Evolutionary conservation across 2,329 filamentous ascomycete genomes (phyloP).

Genomic region (Alternaria viburni): DNA sequence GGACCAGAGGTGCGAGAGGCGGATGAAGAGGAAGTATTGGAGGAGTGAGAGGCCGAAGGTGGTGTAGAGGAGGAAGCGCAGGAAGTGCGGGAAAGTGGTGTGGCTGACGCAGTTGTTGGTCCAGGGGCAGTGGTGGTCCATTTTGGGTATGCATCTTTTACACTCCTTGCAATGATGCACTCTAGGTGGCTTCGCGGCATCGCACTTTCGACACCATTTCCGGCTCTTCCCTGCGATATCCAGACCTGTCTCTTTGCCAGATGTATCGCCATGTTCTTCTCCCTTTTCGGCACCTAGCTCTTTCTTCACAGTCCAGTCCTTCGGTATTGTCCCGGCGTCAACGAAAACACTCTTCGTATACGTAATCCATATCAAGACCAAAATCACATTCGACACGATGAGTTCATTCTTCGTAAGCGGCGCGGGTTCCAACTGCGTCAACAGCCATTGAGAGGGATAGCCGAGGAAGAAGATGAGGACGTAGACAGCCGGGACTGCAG

Average conservation of each 20-base stretch:
- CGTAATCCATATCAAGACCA: conserved; percentile 70
- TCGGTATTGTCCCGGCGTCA: conserved; percentile 63
- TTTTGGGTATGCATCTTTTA: conserved; percentile 74
- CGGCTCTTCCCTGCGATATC: conserved; percentile 33
- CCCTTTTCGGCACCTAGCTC: background rate
- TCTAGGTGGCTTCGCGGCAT: conserved; percentile 74
- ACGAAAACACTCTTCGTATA: conserved; percentile 70
- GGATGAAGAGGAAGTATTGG: conserved; percentile 64
- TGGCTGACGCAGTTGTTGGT: conserved; percentile 83
- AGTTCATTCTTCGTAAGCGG: conserved; percentile 65
- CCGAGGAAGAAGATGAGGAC: conserved; percentile 71
- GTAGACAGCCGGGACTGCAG: conserved; percentile 74
- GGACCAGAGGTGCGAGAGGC: conserved; percentile 67
- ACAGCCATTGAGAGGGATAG: conserved; percentile 75
- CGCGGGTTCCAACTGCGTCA: conserved; percentile 63
- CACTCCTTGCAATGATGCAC: conserved; percentile 84
- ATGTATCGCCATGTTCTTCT: background rate
- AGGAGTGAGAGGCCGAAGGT: conserved; percentile 69
- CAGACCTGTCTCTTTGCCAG: background rate
- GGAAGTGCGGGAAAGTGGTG: conserved; percentile 80
- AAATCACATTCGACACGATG: conserved; percentile 69
- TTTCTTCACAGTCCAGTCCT: conserved; percentile 24
- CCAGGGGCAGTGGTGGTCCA: conserved; percentile 91
- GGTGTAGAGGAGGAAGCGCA: conserved; percentile 77
- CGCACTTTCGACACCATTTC: conserved; percentile 78